Evolutionary conservation across 805 yeast species (phyloP).

Genomic region (Candida krabiensis): DNA sequence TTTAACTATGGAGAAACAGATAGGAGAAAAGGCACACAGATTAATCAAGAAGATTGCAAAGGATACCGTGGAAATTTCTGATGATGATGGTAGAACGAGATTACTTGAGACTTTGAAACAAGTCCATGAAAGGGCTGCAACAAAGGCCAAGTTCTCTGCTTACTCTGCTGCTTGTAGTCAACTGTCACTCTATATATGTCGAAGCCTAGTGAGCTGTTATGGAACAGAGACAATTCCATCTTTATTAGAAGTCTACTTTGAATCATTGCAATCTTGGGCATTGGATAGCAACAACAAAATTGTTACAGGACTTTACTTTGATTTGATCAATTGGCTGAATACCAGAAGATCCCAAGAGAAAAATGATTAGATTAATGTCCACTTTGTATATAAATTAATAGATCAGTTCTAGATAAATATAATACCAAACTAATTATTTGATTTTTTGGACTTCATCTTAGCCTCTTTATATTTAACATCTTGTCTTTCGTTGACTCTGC

Average conservation of each 20-base stretch:
- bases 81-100: conserved; percentile 12
- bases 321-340: conserved; percentile 76
- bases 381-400: conserved; percentile 1
- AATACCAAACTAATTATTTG: not conserved
- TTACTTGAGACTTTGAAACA: conserved; percentile 32
- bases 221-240: conserved; percentile 38
- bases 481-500: conserved; percentile 63
- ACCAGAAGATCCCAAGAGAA: conserved; percentile 38
- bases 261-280: conserved; percentile 63
- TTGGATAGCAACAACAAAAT: conserved; percentile 43
- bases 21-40: conserved; percentile 77
- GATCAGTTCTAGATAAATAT: conserved; percentile 1
- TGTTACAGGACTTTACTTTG: conserved; percentile 62
- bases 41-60: conserved; percentile 64
- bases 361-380: not conserved
- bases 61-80: conserved; percentile 28
- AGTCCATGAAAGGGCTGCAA: conserved; percentile 46
- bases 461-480: conserved; percentile 51
- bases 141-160: conserved; percentile 45
- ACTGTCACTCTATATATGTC: conserved; percentile 63
- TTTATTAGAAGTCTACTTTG: conserved; percentile 57
- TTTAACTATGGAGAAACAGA: conserved; percentile 63
- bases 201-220: conserved; percentile 44
- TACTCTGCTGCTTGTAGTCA: conserved; percentile 61
- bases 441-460: conserved; percentile 15